A percentile compares a stretch with the other conserved stretches of the same genome.
phyloP scores from a whole-genome alignment of 306 rosid species.

The Vigna radiata region DNA sequence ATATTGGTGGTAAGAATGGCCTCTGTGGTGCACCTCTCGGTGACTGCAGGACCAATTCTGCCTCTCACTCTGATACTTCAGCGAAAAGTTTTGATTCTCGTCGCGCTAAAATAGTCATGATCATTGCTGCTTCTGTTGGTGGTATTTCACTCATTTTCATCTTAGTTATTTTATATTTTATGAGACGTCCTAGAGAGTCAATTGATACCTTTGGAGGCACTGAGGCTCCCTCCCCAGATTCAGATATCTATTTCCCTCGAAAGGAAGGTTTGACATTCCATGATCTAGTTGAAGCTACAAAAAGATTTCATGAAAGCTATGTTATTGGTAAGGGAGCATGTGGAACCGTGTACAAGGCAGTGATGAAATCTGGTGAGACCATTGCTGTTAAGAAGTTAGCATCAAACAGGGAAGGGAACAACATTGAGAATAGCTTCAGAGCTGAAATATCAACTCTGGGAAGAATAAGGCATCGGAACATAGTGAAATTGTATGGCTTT shows the following conservation, averaged over 20 bases:
- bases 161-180: conserved; percentile 64
- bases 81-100: conserved; percentile 37
- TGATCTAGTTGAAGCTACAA: conserved; percentile 89
- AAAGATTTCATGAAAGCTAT: conserved; percentile 76
- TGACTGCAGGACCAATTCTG: conserved; percentile 56
- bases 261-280: conserved; percentile 83
- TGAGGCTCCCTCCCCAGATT: conserved; percentile 65
- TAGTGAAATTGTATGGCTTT: conserved; percentile 87
- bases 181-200: conserved; percentile 66
- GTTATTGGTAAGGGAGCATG: conserved; percentile 91
- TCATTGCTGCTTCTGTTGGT: conserved; percentile 73
- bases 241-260: conserved; percentile 84
- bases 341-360: conserved; percentile 91
- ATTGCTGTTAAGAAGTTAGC: conserved; percentile 92
- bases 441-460: conserved; percentile 95
- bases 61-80: conserved; percentile 48
- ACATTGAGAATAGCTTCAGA: conserved; percentile 79
- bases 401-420: conserved; percentile 87
- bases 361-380: conserved; percentile 71
- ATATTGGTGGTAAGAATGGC: conserved; percentile 70
- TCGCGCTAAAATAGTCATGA: conserved; percentile 66
- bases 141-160: conserved; percentile 91
- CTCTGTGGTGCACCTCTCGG: conserved; percentile 84
- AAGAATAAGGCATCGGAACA: conserved; percentile 90
- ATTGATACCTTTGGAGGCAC: conserved; percentile 54